Evolutionary conservation across 192 early-diverging fungal species (phyloP).

Genomic region (Mortierella antarctica): DNA sequence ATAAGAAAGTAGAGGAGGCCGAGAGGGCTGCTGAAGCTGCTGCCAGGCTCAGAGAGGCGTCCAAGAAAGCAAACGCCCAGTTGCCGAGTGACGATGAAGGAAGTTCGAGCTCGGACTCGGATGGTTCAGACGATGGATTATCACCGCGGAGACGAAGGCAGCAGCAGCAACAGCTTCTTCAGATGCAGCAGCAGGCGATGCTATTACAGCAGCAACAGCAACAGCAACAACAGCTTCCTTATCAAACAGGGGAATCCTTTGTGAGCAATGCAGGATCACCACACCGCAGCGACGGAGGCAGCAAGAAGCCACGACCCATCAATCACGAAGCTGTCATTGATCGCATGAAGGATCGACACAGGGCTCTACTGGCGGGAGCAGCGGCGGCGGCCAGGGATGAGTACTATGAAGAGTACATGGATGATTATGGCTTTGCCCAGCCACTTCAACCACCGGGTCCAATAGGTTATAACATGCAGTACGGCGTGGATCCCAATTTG

Average conservation of each 20-base stretch:
- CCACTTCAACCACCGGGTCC: slow-evolving; percentile 6
- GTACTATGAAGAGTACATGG: slow-evolving; percentile 39
- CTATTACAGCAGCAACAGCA: slow-evolving; percentile 8
- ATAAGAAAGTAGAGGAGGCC: slow-evolving; percentile 1
- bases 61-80: slow-evolving; percentile 34
- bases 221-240: slow-evolving; percentile 12
- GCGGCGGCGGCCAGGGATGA: slow-evolving; percentile 30
- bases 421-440: slow-evolving; percentile 14
- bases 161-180: slow-evolving; percentile 10
- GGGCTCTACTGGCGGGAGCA: slow-evolving; percentile 21
- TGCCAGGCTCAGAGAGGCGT: slow-evolving; percentile 23
- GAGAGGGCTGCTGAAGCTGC: slow-evolving; percentile 11
- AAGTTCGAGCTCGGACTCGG: slow-evolving; percentile 20
- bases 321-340: slow-evolving; percentile 34
- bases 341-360: slow-evolving; percentile 43
- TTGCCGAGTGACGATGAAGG: slow-evolving; percentile 44
- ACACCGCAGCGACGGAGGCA: background rate
- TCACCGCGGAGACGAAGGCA: background rate
- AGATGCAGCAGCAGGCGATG: background rate
- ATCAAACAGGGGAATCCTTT: background rate
- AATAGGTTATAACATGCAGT: slow-evolving; percentile 18
- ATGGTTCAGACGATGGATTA: slow-evolving; percentile 15
- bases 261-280: background rate
- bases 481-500: slow-evolving; percentile 13
- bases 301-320: background rate